Evolutionary conservation across 2,329 filamentous ascomycete genomes (phyloP), one percentile per base, ranked within the genome.

Genomic region (Septoria petroselini): DNA sequence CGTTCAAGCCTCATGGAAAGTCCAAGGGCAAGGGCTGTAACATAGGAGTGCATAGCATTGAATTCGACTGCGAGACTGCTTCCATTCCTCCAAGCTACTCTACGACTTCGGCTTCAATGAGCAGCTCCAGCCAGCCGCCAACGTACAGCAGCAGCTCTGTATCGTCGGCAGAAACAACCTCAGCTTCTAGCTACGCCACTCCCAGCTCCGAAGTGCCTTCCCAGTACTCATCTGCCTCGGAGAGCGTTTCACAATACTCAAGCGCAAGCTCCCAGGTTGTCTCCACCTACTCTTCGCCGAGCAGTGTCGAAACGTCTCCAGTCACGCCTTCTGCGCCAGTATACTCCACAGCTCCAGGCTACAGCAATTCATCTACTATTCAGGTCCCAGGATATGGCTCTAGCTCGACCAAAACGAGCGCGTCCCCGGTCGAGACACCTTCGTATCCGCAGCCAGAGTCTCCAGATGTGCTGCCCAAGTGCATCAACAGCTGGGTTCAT

Each of bases 401-500:
- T 33, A 54, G 54, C 46, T 54, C 54, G 15, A 46, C 51, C 15
- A 45, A 50, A n/a, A 73, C 71, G 38, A 73, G 70, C 11, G 61
- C 71, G 54, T 73, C 70, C 64, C 66, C 70, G 19, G 62, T 67
- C 17, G 55, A 56, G 19, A 56, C 55, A 25, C 50, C 52, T 21
- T 40, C 46, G 12, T 41, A 45, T 14, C 61, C 62, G 7, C 51
- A 56, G 17, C 64, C 64, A 31, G 42, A 62, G 50, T 81, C 82
- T 72, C 89, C 90, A 50, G 72, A 76, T 19, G 80, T 91, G 40
- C 84, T 96, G 41, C 91, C 91, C 57, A 82, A 82, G 66, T 97
- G 91, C 77, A 75, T 97, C 73, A 93, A 91, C 80, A 94, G 90
- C 64, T 96, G 89, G 88, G 73, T 95, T 64, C 80, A 81, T 68